Evolutionary conservation across 306 rosid genomes (phyloP).

Genomic region (Quercus glauca): DNA sequence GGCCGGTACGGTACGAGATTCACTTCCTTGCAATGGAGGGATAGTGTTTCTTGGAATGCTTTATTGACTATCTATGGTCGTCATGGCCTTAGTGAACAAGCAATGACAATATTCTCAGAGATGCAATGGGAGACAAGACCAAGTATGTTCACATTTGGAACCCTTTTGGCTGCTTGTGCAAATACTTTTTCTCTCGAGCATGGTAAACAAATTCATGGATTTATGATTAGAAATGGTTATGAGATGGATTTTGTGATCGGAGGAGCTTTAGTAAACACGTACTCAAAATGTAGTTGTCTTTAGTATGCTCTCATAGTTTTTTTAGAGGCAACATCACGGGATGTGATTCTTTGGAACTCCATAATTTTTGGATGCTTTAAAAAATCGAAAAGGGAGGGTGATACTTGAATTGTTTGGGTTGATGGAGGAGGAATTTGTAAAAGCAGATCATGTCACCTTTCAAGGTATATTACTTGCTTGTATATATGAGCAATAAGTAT

Average conservation of each 20-base stretch:
- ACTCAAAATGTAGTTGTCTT: too few relatives aligned
- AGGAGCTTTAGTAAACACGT: too few relatives aligned
- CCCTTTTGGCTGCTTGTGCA: slow-evolving; percentile 53
- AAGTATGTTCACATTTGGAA: slow-evolving; percentile 46
- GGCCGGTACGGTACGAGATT: too few relatives aligned
- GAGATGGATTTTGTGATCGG: too few relatives aligned
- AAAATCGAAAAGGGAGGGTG: too few relatives aligned
- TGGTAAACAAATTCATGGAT: too few relatives aligned
- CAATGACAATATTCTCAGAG: slow-evolving; percentile 50
- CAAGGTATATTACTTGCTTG: slow-evolving; percentile 65
- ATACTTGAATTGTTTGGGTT: neutral
- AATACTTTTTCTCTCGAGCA: too few relatives aligned
- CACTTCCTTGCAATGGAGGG: slow-evolving; percentile 60
- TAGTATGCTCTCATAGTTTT: too few relatives aligned
- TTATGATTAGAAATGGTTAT: too few relatives aligned
- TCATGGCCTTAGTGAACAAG: slow-evolving; percentile 55
- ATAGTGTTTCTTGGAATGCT: slow-evolving; percentile 69
- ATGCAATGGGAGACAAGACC: slow-evolving; percentile 76
- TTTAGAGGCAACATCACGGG: too few relatives aligned
- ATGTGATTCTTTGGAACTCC: too few relatives aligned
- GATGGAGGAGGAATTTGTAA: slow-evolving; percentile 54
- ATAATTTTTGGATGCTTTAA: too few relatives aligned
- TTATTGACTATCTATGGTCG: neutral
- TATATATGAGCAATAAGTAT: slow-evolving; percentile 47
- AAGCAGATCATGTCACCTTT: slow-evolving; percentile 66